phyloP scores from a whole-genome alignment of 2,329 filamentous ascomycete species.

The Myrmaecium sp. region DNA sequence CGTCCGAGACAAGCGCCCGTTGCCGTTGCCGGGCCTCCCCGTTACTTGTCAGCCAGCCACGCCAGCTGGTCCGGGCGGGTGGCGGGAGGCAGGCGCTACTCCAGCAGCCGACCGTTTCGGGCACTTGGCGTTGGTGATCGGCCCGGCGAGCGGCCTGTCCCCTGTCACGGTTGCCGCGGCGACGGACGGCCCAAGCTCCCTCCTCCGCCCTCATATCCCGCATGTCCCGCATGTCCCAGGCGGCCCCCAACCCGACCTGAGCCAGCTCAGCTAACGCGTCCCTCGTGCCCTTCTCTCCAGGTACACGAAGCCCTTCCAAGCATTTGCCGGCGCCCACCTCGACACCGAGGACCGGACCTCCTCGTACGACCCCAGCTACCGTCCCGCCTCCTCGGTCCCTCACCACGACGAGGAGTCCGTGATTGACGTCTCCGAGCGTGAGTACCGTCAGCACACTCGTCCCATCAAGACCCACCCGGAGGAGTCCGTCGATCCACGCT shows the following conservation, averaged over 20 bases:
- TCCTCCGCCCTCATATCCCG: constrained; percentile 8
- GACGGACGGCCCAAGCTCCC: constrained; percentile 13
- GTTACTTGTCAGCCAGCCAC: too few relatives aligned
- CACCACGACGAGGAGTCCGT: constrained; percentile 41
- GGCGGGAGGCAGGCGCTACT: too few relatives aligned
- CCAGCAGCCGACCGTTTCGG: too few relatives aligned
- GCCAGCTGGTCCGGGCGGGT: too few relatives aligned
- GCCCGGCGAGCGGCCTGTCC: neutral
- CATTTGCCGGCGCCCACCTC: constrained; percentile 47
- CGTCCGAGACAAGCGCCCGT: too few relatives aligned
- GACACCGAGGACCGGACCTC: constrained; percentile 40
- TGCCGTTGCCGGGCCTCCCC: too few relatives aligned
- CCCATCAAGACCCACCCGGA: constrained; percentile 31
- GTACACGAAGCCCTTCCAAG: constrained; percentile 38
- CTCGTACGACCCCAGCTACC: constrained; percentile 14
- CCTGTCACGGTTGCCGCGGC: constrained; percentile 1
- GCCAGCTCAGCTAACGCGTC: too few relatives aligned
- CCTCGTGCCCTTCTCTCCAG: too few relatives aligned
- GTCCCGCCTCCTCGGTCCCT: constrained; percentile 26
- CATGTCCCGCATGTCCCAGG: constrained; percentile 3
- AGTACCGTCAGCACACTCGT: constrained; percentile 47
- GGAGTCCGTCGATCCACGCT: constrained; percentile 20
- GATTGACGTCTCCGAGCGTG: constrained; percentile 39
- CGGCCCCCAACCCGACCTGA: constrained; percentile 15
- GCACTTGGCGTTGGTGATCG: too few relatives aligned